Evolutionary conservation across 2,329 filamentous ascomycete species (phyloP).

Genomic region (Leptographium wingfieldii): DNA sequence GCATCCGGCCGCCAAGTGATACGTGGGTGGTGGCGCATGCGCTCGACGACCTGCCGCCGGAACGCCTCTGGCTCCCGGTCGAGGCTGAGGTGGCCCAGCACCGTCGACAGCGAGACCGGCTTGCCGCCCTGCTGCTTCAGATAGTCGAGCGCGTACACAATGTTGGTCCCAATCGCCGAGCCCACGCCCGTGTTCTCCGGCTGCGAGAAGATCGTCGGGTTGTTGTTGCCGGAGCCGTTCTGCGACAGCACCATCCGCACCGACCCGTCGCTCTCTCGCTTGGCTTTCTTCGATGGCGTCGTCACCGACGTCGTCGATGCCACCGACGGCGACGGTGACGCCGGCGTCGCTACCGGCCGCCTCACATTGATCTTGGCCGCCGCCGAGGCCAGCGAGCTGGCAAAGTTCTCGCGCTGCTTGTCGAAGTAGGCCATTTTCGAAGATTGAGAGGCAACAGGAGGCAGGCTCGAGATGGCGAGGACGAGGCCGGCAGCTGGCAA

Average conservation of each 20-base stretch:
- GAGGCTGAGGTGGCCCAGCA: conserved; percentile 70
- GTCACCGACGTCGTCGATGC: conserved; percentile 32
- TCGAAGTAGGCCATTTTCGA: conserved; percentile 43
- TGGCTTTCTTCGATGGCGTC: conserved; percentile 52
- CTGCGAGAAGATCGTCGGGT: conserved; percentile 57
- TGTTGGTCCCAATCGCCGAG: conserved; percentile 71
- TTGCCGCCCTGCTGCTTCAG: conserved; percentile 60
- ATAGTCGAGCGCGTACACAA: conserved; percentile 76
- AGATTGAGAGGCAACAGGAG: conserved; percentile 1
- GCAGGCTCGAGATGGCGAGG: neutral
- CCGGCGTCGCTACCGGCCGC: conserved; percentile 33
- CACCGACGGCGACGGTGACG: conserved; percentile 50
- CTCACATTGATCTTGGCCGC: conserved; percentile 47
- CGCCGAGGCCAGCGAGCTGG: conserved; percentile 48
- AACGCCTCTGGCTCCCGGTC: conserved; percentile 47
- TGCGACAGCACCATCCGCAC: conserved; percentile 5
- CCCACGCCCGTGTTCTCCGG: conserved; percentile 65
- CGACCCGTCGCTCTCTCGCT: conserved; percentile 33
- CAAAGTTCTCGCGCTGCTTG: conserved; percentile 51
- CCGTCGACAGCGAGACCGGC: conserved; percentile 58
- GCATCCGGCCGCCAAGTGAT: conserved; percentile 43
- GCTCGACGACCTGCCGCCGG: conserved; percentile 52
- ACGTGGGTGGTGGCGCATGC: conserved; percentile 52
- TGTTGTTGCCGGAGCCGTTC: neutral
- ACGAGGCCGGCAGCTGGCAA: neutral